Evolutionary conservation across 306 rosid species (phyloP).

Genomic region (Cicer pinnatifidum): DNA sequence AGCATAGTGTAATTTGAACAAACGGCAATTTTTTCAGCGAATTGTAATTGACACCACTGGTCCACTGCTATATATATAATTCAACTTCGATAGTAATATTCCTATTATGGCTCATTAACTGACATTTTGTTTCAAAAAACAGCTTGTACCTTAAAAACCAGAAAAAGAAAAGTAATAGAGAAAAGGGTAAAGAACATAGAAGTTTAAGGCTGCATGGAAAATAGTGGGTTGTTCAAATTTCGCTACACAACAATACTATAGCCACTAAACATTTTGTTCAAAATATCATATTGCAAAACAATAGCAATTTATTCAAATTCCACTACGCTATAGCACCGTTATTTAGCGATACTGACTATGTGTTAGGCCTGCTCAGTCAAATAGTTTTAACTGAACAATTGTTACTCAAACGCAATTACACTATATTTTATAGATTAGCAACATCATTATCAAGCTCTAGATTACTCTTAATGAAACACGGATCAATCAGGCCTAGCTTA

Average conservation of each 20-base stretch:
- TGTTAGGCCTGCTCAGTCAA: not conserved
- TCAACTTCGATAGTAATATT: not conserved
- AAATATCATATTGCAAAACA: not conserved
- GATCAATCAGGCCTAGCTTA: not conserved
- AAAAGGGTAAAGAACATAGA: not conserved
- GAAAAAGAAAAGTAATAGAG: not conserved
- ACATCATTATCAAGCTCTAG: not conserved
- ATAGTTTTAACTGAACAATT: slow-evolving; percentile 14
- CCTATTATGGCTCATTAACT: not conserved
- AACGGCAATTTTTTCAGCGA: no score
- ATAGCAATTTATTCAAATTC: not conserved
- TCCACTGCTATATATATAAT: not conserved
- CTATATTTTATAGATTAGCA: not conserved
- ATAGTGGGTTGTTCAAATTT: no score
- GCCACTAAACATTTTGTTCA: no score
- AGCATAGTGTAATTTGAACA: no score
- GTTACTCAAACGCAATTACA: not conserved
- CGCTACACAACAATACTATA: no score
- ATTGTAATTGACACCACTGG: no score
- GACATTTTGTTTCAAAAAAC: not conserved
- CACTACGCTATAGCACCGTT: no score
- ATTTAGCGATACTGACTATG: not conserved
- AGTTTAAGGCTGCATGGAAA: not conserved
- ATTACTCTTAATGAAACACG: not conserved
- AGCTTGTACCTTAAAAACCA: slow-evolving; percentile 26